phyloP scores from a whole-genome alignment of 1,139 yeast species.

The Suhomyces panamericanus region DNA sequence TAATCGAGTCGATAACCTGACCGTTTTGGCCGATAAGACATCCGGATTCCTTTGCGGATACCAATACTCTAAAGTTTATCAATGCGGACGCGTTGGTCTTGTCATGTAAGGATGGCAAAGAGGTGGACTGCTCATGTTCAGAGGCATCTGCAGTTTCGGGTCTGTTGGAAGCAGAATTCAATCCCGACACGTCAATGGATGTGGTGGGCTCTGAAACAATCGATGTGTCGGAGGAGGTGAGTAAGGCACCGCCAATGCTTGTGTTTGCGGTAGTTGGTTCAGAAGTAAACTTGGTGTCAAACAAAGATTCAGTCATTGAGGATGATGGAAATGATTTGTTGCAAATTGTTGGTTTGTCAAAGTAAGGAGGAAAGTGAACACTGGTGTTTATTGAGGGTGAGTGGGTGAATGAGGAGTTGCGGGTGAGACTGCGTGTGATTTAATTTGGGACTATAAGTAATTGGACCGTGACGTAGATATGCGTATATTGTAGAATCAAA shows the following conservation, averaged over 20 bases:
- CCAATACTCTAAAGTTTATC: constrained; percentile 65
- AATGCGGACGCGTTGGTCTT: constrained; percentile 37
- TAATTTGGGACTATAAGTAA: neutral
- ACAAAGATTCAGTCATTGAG: constrained; percentile 43
- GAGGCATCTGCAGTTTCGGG: constrained; percentile 4
- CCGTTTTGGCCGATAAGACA: constrained; percentile 90
- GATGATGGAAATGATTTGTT: neutral
- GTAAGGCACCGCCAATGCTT: neutral
- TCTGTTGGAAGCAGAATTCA: neutral
- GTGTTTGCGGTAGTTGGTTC: constrained; percentile 18
- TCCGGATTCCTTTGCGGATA: constrained; percentile 87
- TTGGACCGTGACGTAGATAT: neutral
- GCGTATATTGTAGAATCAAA: neutral
- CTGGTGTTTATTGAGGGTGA: neutral
- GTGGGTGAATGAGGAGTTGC: constrained; percentile 2
- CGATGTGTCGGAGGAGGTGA: neutral
- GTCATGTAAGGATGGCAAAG: constrained; percentile 34
- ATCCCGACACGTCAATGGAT: neutral
- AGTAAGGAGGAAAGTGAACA: neutral
- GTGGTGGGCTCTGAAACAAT: neutral
- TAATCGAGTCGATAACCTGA: constrained; percentile 70
- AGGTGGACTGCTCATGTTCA: constrained; percentile 19
- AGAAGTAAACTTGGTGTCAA: constrained; percentile 39
- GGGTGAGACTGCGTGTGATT: neutral
- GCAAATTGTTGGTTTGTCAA: neutral